Evolutionary conservation across 2,329 filamentous ascomycete genomes (phyloP).

Genomic region (Sclerotinia borealis): DNA sequence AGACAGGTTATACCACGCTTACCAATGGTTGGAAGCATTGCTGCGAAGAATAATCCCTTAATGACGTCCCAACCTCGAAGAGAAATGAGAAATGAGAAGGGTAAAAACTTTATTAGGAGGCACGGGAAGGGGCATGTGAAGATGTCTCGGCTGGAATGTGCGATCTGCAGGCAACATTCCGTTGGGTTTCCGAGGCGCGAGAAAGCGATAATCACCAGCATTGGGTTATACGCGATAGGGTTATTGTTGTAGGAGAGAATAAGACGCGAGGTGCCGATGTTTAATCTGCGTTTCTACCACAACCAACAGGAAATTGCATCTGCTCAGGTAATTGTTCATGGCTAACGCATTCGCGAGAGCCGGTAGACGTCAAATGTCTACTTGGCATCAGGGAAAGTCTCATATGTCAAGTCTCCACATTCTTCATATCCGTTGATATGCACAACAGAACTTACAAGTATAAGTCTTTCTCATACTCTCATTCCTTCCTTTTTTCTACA

Average conservation of each 20-base stretch:
- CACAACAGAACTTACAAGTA: constrained; percentile 1
- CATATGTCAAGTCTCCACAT: constrained; percentile 1
- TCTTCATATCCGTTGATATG: constrained; percentile 3
- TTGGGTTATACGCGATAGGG: neutral
- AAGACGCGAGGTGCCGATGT: neutral
- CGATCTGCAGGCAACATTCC: neutral
- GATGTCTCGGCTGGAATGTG: neutral
- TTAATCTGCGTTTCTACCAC: too few species aligned
- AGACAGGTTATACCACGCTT: neutral
- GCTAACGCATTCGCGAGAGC: neutral
- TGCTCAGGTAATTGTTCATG: neutral
- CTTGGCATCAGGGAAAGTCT: neutral
- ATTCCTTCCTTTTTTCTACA: neutral
- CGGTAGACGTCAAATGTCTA: neutral
- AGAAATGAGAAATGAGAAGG: neutral
- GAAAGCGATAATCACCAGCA: neutral
- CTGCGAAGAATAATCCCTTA: neutral
- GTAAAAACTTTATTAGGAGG: neutral
- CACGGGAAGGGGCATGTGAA: neutral
- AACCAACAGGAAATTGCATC: neutral
- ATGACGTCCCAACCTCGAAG: neutral
- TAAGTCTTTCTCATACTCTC: neutral
- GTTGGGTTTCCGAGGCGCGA: neutral
- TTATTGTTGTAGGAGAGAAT: too few species aligned
- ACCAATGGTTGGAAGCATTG: neutral